These are phyloP conservation scores for Miscanthus lutarioriparius DNA, from an alignment of 176 grass and related monocot species.

Conservation along the genomic window DNA sequence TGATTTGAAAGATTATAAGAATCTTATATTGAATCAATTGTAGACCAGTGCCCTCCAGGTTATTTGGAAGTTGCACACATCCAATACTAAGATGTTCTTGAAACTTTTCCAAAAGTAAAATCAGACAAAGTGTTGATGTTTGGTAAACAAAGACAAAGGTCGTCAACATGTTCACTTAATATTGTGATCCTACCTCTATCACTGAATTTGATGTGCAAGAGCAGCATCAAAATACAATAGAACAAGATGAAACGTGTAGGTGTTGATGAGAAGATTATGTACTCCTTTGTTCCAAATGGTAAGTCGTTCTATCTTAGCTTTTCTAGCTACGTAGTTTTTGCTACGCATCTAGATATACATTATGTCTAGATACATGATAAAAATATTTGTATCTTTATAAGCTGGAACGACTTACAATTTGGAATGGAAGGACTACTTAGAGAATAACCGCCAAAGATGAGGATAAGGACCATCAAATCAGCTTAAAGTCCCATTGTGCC, in stretches of 20 bases:
- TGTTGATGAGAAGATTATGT: background rate
- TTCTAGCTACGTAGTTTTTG: background rate
- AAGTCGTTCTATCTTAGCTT: background rate
- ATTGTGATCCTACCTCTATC: too few relatives aligned
- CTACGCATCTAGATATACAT: background rate
- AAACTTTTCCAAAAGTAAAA: background rate
- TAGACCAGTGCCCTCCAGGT: background rate
- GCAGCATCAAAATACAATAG: background rate
- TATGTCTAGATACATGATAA: too few relatives aligned
- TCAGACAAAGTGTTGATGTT: background rate
- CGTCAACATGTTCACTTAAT: background rate
- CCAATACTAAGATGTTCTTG: too few relatives aligned
- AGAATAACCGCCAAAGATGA: background rate
- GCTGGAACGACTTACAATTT: too few relatives aligned
- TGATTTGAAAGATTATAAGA: background rate
- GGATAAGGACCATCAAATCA: background rate
- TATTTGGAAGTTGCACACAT: background rate
- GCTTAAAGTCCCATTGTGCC: background rate
- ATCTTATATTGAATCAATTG: background rate
- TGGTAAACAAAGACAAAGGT: background rate
- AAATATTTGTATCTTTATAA: too few relatives aligned
- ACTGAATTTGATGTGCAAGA: background rate
- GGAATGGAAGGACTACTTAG: too few relatives aligned
- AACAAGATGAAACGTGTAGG: background rate
- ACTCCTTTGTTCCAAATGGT: background rate